Evolutionary conservation across 1,284 basidiomycete species (phyloP), one percentile per base, ranked within the genome.

Genomic region (Phenoliferia sp.): DNA sequence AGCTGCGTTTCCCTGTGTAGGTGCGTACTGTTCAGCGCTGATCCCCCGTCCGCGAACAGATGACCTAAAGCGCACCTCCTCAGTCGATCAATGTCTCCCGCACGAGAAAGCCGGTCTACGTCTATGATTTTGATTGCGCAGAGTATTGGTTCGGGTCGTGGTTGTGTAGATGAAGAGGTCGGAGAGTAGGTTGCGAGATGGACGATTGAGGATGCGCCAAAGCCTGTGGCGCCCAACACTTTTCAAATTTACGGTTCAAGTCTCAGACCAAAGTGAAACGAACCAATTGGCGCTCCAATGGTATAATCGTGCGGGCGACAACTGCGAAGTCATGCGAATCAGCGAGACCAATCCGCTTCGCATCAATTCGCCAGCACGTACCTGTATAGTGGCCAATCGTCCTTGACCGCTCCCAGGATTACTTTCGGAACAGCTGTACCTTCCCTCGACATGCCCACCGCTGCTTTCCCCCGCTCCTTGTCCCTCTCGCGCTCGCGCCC

Each of bases 191-290:
- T 80, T 1, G 92, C 92, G 34, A 87, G 79, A 75, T 92, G 90
- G 17, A 94, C 92, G 65, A 89, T 88, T 0, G 91, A 92, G 1
- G 91, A 92, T 2, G 92, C 89, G 22, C 92, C 92, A 73, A 90
- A 92, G 1, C 91, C 90, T 72, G 50, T n/a, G n/a, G n/a, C n/a
- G n/a, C n/a, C n/a, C n/a, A n/a, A n/a, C n/a, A 16, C 16, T 26
- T 50, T 35, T 57, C 36, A 57, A 26, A 55, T 26, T 55, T 34
- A 17, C 44, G 39, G 39, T 12, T 31, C 16, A 9, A 55, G 52
- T 28, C 12, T 12, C n/a, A 55, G n/a, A 15, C n/a, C n/a, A n/a
- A n/a, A n/a, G n/a, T n/a, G n/a, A n/a, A 31, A n/a, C 44, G 33
- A 44, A 36, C 74, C 75, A 31, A 76, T 73, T 26, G 89, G 84